Evolutionary conservation across 768 basidiomycete species (phyloP).

Genomic region (Botryobasidium botryosum): DNA sequence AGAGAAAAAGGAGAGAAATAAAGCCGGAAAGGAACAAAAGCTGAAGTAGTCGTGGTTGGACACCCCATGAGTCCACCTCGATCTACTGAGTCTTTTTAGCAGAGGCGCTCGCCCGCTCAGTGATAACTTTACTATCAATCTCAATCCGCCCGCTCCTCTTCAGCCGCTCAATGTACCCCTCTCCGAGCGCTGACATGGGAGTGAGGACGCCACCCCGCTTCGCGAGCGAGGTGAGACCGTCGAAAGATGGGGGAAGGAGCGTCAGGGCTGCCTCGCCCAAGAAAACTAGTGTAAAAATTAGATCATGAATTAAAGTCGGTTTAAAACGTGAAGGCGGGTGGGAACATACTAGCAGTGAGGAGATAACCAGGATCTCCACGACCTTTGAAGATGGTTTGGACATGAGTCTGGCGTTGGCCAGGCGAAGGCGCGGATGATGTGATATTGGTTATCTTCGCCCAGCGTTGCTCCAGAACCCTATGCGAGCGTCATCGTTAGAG

Average conservation of each 20-base stretch:
- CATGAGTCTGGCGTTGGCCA: constrained; percentile 25
- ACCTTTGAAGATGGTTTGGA: constrained; percentile 44
- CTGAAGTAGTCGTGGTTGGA: no score
- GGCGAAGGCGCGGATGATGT: constrained; percentile 39
- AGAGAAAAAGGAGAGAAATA: no score
- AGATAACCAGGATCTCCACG: constrained; percentile 66
- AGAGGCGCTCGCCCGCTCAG: no score
- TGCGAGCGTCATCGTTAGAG: background rate
- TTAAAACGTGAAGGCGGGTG: background rate
- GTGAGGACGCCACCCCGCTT: constrained; percentile 66
- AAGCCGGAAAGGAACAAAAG: no score
- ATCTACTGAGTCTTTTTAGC: no score
- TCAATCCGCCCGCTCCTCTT: constrained; percentile 37
- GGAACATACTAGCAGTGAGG: constrained; percentile 26
- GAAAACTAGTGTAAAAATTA: constrained; percentile 31
- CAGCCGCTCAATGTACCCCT: constrained; percentile 52
- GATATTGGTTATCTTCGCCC: constrained; percentile 46
- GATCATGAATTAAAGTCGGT: background rate
- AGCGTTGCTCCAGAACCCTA: constrained; percentile 45
- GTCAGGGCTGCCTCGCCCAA: constrained; percentile 65
- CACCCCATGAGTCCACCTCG: no score
- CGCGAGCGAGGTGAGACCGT: constrained; percentile 37
- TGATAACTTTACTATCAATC: constrained; percentile 31
- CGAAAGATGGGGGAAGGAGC: constrained; percentile 37
- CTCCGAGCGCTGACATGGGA: constrained; percentile 66